Evolutionary conservation across 1,284 basidiomycete genomes (phyloP).

Genomic region (Kalmanozyma brasiliensis): DNA sequence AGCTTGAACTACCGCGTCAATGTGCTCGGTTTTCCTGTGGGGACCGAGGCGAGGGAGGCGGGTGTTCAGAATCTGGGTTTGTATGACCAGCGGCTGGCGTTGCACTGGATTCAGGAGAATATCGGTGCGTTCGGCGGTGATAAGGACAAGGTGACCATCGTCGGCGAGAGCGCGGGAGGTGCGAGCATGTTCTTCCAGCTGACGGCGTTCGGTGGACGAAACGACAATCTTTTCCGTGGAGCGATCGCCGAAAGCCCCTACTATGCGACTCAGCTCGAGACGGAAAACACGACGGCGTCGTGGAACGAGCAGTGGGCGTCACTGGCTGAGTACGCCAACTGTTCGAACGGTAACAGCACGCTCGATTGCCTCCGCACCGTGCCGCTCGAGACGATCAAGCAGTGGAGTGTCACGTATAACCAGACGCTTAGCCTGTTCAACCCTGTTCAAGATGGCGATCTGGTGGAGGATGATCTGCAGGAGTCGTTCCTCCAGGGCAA

Average conservation of each 20-base stretch:
- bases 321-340: constrained; percentile 12
- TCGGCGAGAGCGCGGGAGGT: constrained; percentile 51
- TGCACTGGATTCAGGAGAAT: constrained; percentile 50
- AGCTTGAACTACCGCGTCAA: constrained; percentile 32
- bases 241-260: constrained; percentile 23
- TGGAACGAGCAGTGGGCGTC: constrained; percentile 17
- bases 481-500: constrained; percentile 19
- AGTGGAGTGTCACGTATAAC: constrained; percentile 16
- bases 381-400: constrained; percentile 29
- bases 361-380: constrained; percentile 29
- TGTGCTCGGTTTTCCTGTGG: constrained; percentile 19
- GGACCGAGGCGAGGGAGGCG: constrained; percentile 9
- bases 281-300: constrained; percentile 2
- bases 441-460: constrained; percentile 30
- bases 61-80: constrained; percentile 26
- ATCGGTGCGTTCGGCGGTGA: constrained; percentile 53
- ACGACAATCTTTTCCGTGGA: constrained; percentile 25
- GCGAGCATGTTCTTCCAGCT: constrained; percentile 32
- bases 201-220: constrained; percentile 19
- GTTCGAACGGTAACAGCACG: constrained; percentile 1
- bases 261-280: constrained; percentile 16
- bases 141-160: constrained; percentile 29
- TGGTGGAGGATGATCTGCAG: constrained; percentile 34
- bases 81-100: constrained; percentile 49
- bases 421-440: constrained; percentile 2